Conservation (phyloP, 352 stramenopile species). For the Phytophthora sansomeana region DNA sequence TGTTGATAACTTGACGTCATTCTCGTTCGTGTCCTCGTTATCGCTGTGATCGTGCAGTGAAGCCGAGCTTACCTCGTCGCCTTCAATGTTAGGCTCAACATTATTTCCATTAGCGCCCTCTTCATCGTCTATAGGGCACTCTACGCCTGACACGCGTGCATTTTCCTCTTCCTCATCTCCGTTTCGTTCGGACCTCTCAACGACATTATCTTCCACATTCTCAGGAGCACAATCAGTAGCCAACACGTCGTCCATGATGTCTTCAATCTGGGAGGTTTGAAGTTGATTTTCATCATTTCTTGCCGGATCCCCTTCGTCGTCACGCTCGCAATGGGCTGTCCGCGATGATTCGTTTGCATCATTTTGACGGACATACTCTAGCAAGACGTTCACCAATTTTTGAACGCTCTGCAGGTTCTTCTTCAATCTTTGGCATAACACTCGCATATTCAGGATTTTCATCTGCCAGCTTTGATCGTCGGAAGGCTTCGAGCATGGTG, state of each 20-base stretch:
- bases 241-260: neutral
- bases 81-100: too few relatives aligned
- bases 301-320: neutral
- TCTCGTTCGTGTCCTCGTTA: too few relatives aligned
- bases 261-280: neutral
- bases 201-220: neutral
- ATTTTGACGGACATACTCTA: neutral
- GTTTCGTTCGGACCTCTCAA: neutral
- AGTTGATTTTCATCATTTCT: too few relatives aligned
- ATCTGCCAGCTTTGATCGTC: conserved; percentile 36
- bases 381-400: neutral
- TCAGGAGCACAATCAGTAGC: neutral
- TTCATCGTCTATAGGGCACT: neutral
- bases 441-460: conserved; percentile 1
- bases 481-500: conserved; percentile 62
- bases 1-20: too few relatives aligned
- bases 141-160: neutral
- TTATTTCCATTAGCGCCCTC: neutral
- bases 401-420: neutral
- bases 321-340: neutral
- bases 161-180: neutral
- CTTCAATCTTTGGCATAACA: conserved; percentile 14
- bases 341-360: neutral
- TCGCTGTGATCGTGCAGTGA: too few relatives aligned
- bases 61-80: too few relatives aligned